phyloP scores from a whole-genome alignment of 257 asterid genomes.

The Nicotiana attenuata region DNA sequence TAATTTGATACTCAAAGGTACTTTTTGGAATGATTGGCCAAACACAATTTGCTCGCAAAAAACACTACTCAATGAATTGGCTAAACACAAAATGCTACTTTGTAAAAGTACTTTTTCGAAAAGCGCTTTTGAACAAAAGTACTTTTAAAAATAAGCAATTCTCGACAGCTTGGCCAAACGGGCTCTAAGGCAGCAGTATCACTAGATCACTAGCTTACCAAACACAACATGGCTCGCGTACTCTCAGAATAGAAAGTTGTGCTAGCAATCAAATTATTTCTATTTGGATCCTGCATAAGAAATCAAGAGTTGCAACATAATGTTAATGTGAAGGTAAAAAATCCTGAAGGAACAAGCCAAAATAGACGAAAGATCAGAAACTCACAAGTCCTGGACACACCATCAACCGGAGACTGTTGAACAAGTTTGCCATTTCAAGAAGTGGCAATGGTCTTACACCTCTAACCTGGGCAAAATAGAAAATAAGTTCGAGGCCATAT shows the following conservation, averaged over 20 bases:
- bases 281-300: constrained; percentile 76
- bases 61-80: too few species aligned
- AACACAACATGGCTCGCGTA: constrained; percentile 87
- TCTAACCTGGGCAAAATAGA: constrained; percentile 62
- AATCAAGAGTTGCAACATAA: background rate
- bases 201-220: constrained; percentile 47
- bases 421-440: constrained; percentile 71
- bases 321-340: background rate
- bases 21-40: too few species aligned
- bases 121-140: too few species aligned
- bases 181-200: background rate
- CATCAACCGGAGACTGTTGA: constrained; percentile 50
- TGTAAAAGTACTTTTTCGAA: too few species aligned
- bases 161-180: too few species aligned
- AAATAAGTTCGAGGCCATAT: constrained; percentile 1
- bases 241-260: constrained; percentile 84
- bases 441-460: constrained; percentile 82
- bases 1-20: too few species aligned
- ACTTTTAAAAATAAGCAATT: too few species aligned
- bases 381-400: constrained; percentile 90
- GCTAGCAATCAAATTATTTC: constrained; percentile 84
- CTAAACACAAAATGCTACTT: too few species aligned
- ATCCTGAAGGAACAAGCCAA: background rate
- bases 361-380: background rate
- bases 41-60: too few species aligned